Evolutionary conservation across 768 basidiomycete species (phyloP).

Genomic region (Boletus huronensis): DNA sequence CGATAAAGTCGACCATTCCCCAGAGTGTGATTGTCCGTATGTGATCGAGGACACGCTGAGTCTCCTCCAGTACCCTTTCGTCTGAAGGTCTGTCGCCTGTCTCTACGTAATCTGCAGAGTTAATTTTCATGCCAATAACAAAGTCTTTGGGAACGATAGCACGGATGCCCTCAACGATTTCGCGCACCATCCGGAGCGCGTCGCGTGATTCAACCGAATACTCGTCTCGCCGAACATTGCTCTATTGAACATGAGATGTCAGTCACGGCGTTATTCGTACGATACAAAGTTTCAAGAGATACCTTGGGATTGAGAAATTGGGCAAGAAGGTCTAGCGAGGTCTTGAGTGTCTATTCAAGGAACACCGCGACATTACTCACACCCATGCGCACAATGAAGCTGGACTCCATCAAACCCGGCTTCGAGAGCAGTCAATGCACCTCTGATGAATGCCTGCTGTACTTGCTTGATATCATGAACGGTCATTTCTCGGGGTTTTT

Average conservation of each 20-base stretch:
- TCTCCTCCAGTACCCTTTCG: constrained; percentile 30
- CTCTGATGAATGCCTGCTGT: constrained; percentile 60
- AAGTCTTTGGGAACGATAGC: constrained; percentile 53
- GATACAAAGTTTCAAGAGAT: not conserved
- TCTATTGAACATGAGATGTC: constrained; percentile 27
- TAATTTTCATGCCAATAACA: constrained; percentile 75
- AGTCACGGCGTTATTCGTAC: constrained; percentile 15
- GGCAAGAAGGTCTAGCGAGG: constrained; percentile 61
- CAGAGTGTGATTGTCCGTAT: constrained; percentile 59
- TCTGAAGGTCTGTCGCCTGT: constrained; percentile 26
- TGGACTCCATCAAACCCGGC: constrained; percentile 86
- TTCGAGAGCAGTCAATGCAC: constrained; percentile 58
- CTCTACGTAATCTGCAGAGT: constrained; percentile 67
- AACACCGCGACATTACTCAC: constrained; percentile 41
- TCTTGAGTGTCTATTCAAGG: not conserved
- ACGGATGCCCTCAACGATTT: constrained; percentile 57
- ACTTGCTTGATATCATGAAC: constrained; percentile 56
- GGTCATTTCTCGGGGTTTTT: constrained; percentile 59
- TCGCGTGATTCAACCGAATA: constrained; percentile 46
- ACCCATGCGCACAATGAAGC: constrained; percentile 83
- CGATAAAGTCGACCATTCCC: constrained; percentile 75
- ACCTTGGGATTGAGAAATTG: constrained; percentile 79
- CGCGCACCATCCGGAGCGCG: constrained; percentile 54
- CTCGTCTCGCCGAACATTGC: constrained; percentile 55
- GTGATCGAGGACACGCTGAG: constrained; percentile 52